Base-by-base conservation (phyloP, 1,284 basidiomycete genomes). In the Moesziomyces sp. region DNA sequence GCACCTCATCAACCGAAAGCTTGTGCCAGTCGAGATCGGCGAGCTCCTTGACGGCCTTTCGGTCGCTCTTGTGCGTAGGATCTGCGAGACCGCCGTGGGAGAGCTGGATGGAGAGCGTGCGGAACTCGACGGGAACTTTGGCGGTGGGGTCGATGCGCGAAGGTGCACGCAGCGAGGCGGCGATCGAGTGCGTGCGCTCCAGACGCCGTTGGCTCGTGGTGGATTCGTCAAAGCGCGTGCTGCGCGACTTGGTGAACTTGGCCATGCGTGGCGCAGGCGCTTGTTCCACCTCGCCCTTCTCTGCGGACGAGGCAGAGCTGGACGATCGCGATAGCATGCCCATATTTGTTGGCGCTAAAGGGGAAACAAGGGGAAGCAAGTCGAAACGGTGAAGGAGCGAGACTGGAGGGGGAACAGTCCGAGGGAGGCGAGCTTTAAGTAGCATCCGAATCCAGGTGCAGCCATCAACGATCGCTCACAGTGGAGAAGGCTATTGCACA, bases 21-120 rank as follows among this genome's bases (percentile, higher is more conserved):
- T 80, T 85, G 71, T 90, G 89, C 88, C 88, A 90, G 59, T 89
- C 88, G 50, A 90, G 85, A 44, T 62, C 63, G 19, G 28, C 33
- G 14, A 64, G 42, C 35, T 69, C 69, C 50, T 65, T 77, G 52
- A 46, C 50, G 35, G 52, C 58, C 40, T 52, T 56, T 28, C 67
- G 45, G 35, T 57, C 56, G 24, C 53, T 35, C 58, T 67, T 74
- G 45, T 63, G 54, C 5, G 44, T 52, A 9, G 9, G 55, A 16
- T 67, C 62, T 13, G 66, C 63, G 19, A 75, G 50, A 6, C 74
- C 70, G 46, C 74, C 74, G 14, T 72, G 63, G 33, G 69, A 70
- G n/a, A 79, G 64, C 48, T 79, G 76, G 46, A 79, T 62, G 46
- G 61, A 67, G 28, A 83, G 65, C 7, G 80, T 83, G 33, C 69